Evolutionary conservation across 2,329 filamentous ascomycete genomes (phyloP), one percentile per base, ranked within the genome.

Genomic region (Exophiala aquamarina): DNA sequence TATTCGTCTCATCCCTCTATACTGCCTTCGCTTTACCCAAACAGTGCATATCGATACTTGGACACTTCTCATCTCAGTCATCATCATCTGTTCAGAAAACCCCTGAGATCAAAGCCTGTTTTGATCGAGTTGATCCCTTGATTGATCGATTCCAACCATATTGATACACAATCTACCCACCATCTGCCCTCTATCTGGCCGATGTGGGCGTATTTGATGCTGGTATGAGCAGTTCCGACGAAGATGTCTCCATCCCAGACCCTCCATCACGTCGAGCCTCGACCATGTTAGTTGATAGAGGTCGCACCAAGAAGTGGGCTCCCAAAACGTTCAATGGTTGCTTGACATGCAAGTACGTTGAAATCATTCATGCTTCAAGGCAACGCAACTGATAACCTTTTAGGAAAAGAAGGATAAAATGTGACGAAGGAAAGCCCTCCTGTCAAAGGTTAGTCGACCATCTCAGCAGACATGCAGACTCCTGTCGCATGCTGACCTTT

Each of bases 241-340:
- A 43, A 43, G 15, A 43, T 43, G 26, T n/a, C 29, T 18, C 40
- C 40, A 19, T 29, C 26, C 5, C 40, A 10, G 19, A 29, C 26
- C 13, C 32, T 28, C 26, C 7, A 20, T 11, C 23, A 26, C 23
- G 23, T 26, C 23, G 23, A 11, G 23, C 23, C 6, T 26, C 23
- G 6, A 6, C 6, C 10, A 41, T 52, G 44, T 36, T 31, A 19
- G 31, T 29, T 19, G 49, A 52, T 28, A 44, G 42, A 36, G 31
- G 32, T 4, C 47, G 52, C 5, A 44, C 35, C 3, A 54, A 54
- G 41, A 48, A 47, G 37, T 54, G 52, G 52, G 52, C 52, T 1
- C 52, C 48, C 14, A 54, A 54, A 32, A 50, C 48, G 13, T 54
- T 54, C 41, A 51, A 47, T 29, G 52, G 52, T 15, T 54, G 52